phyloP scores from a whole-genome alignment of 164 flowering plant genomes.

The Magnolia changhungtana region DNA sequence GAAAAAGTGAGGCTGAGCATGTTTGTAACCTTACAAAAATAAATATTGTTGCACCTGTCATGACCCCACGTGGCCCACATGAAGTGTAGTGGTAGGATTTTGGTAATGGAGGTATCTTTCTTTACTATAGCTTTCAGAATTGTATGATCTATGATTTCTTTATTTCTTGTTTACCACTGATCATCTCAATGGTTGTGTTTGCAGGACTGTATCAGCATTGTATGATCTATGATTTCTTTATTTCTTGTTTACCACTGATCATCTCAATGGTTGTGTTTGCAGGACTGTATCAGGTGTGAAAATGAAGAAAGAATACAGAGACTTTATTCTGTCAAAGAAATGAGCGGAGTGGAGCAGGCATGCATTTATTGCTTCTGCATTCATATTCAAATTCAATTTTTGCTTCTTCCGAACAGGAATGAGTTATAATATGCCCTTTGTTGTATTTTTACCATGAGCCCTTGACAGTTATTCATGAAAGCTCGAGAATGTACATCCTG shows the following conservation, averaged over 20 bases:
- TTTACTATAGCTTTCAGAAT: not conserved
- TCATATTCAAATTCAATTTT: conserved; percentile 38
- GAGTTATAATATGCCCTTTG: conserved; percentile 17
- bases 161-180: not conserved
- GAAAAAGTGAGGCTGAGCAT: too few relatives aligned
- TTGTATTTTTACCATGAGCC: not conserved
- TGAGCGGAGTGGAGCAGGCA: conserved; percentile 27
- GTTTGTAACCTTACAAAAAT: too few relatives aligned
- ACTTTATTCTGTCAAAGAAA: conserved; percentile 74
- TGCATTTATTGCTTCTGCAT: not conserved
- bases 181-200: conserved; percentile 12
- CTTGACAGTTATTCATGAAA: not conserved
- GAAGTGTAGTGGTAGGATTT: not conserved
- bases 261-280: conserved; percentile 25
- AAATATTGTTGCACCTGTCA: not conserved
- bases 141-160: not conserved
- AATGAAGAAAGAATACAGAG: conserved; percentile 97
- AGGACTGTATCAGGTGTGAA: conserved; percentile 94
- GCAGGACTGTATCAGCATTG: conserved; percentile 53
- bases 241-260: not conserved
- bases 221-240: not conserved
- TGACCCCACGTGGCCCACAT: not conserved
- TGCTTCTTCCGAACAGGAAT: conserved; percentile 23
- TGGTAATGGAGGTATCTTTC: not conserved
- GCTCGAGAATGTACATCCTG: conserved; percentile 2